These are phyloP conservation scores for Xylaria sp. DNA, from an alignment of 2,329 filamentous ascomycete genomes.

Conservation along the genomic window DNA sequence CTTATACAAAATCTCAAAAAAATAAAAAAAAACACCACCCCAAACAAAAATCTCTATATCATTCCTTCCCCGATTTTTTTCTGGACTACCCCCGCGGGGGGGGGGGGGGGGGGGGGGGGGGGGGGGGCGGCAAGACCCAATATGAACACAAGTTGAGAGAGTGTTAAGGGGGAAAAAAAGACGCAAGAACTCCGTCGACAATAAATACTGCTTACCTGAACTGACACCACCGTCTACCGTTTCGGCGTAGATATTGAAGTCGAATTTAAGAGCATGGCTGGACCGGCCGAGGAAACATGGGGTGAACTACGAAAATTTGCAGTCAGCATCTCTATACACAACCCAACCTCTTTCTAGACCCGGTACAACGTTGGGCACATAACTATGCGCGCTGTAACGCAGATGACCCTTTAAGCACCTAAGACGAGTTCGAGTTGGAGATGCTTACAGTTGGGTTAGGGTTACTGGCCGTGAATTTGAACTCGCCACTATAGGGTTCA, in stretches of 20 bases:
- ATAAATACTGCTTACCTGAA: slow-evolving; percentile 19
- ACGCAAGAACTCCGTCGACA: neutral
- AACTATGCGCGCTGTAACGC: neutral
- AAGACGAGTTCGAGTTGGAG: neutral
- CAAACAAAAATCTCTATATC: no score
- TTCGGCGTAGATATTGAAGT: slow-evolving; percentile 24
- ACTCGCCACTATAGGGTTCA: slow-evolving; percentile 27
- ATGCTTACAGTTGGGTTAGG: slow-evolving; percentile 31
- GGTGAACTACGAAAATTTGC: slow-evolving; percentile 23
- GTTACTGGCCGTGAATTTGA: slow-evolving; percentile 25
- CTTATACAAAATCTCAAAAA: no score
- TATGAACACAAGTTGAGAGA: no score
- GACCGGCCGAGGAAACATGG: slow-evolving; percentile 32
- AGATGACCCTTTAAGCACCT: neutral
- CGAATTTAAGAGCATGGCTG: slow-evolving; percentile 27
- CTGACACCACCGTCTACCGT: slow-evolving; percentile 34
- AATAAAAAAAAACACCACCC: no score
- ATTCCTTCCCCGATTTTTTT: no score
- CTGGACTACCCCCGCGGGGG: no score
- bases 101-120: no score
- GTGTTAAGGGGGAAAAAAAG: no score
- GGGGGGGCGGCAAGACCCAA: no score
- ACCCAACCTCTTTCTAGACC: no score
- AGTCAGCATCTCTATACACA: neutral
- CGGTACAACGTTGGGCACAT: neutral